These are phyloP conservation scores for Yamadazyma mexicana DNA, from an alignment of 1,139 yeast genomes.

Conservation along the genomic window DNA sequence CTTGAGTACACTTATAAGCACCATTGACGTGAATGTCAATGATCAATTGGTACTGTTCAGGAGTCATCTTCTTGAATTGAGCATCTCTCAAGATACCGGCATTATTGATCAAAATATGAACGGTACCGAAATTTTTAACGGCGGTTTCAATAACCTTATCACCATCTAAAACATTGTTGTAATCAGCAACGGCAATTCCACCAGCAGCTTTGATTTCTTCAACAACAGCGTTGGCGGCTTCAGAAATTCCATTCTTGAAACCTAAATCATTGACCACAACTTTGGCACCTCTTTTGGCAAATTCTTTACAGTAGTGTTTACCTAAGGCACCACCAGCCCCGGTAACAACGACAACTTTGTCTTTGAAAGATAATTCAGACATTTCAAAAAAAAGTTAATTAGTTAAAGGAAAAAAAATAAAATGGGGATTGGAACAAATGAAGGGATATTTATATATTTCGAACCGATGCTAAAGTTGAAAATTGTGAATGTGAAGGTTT, in stretches of 20 bases:
- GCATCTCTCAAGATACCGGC: conserved; percentile 90
- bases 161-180: conserved; percentile 88
- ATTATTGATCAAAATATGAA: conserved; percentile 86
- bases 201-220: conserved; percentile 75
- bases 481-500: conserved; percentile 2
- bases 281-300: conserved; percentile 87
- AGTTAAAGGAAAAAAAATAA: not conserved
- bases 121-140: conserved; percentile 80
- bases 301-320: conserved; percentile 80
- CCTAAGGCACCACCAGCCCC: conserved; percentile 99
- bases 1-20: conserved; percentile 79
- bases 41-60: conserved; percentile 75
- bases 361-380: conserved; percentile 57
- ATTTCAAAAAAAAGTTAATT: conserved; percentile 13
- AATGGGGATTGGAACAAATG: not conserved
- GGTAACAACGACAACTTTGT: conserved; percentile 86
- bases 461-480: not conserved
- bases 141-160: conserved; percentile 87
- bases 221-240: conserved; percentile 88
- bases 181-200: conserved; percentile 90
- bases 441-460: conserved; percentile 3
- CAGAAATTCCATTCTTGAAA: conserved; percentile 55
- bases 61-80: conserved; percentile 79
- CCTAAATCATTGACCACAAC: conserved; percentile 94
- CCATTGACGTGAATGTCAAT: conserved; percentile 88